These are phyloP conservation scores for Biscogniauxia mediterranea DNA, from an alignment of 2,329 filamentous ascomycete genomes.

Conservation along the genomic window DNA sequence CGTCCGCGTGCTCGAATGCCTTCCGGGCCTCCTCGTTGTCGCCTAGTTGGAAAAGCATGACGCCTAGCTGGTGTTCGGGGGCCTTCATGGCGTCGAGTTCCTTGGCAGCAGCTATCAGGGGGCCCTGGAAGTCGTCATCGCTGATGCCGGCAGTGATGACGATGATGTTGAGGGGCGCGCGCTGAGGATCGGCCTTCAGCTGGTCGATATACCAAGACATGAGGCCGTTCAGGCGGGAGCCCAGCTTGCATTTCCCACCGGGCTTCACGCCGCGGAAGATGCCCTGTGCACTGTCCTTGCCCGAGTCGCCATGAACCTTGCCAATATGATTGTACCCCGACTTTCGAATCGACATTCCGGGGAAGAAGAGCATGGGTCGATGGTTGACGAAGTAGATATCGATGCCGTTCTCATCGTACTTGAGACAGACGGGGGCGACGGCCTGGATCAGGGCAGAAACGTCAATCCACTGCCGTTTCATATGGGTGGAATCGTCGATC, in stretches of 20 bases:
- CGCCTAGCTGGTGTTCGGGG: slow-evolving; percentile 41
- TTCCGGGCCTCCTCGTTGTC: slow-evolving; percentile 23
- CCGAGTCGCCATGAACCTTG: slow-evolving; percentile 22
- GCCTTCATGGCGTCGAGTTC: slow-evolving; percentile 21
- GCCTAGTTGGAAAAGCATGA: slow-evolving; percentile 27
- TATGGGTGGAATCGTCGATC: slow-evolving; percentile 23
- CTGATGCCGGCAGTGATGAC: slow-evolving; percentile 28
- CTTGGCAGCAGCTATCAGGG: slow-evolving; percentile 15
- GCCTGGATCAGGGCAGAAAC: slow-evolving; percentile 23
- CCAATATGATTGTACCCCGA: slow-evolving; percentile 28
- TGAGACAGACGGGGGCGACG: slow-evolving; percentile 20
- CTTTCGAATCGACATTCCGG: slow-evolving; percentile 25
- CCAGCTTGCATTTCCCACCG: slow-evolving; percentile 29
- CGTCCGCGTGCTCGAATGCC: slow-evolving; percentile 25
- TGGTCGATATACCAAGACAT: slow-evolving; percentile 29
- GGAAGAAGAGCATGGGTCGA: slow-evolving; percentile 22
- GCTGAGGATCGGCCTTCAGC: slow-evolving; percentile 27
- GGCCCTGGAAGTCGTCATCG: slow-evolving; percentile 21
- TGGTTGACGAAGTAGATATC: slow-evolving; percentile 59
- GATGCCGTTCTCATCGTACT: slow-evolving; percentile 27
- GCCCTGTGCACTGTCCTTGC: slow-evolving; percentile 24
- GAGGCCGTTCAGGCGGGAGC: slow-evolving; percentile 25
- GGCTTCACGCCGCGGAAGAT: slow-evolving; percentile 27
- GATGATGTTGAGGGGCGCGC: slow-evolving; percentile 29
- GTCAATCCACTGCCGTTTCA: slow-evolving; percentile 25